Evolutionary conservation across 1,284 basidiomycete species (phyloP).

Genomic region (Marasmius sp.): DNA sequence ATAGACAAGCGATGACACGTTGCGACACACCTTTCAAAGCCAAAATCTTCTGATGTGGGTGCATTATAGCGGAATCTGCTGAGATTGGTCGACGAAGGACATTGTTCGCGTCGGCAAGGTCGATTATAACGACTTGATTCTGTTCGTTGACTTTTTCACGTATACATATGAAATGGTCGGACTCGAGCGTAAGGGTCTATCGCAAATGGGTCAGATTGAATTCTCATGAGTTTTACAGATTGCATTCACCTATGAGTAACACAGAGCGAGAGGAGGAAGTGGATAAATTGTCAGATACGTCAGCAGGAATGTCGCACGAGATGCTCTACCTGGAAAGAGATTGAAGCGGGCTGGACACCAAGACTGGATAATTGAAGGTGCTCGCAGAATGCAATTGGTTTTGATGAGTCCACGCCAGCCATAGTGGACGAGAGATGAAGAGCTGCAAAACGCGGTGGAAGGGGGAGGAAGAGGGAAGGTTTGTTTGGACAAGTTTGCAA

Average conservation of each 20-base stretch:
- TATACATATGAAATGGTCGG: constrained; percentile 95
- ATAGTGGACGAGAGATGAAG: constrained; percentile 22
- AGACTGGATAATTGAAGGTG: constrained; percentile 93
- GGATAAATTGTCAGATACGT: constrained; percentile 4
- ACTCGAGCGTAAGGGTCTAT: constrained; percentile 90
- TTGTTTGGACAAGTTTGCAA: background rate
- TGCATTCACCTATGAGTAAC: background rate
- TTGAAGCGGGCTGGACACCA: constrained; percentile 94
- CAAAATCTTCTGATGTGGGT: constrained; percentile 95
- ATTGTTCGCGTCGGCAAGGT: constrained; percentile 94
- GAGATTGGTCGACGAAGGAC: constrained; percentile 95
- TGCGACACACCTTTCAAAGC: constrained; percentile 81
- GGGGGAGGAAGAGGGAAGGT: background rate
- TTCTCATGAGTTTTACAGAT: constrained; percentile 18
- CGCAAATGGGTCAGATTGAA: constrained; percentile 4
- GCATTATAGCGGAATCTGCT: constrained; percentile 98
- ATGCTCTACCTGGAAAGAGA: constrained; percentile 87
- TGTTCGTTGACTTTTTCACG: constrained; percentile 88
- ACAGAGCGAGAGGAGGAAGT: background rate
- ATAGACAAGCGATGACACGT: constrained; percentile 10
- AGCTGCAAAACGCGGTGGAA: constrained; percentile 2
- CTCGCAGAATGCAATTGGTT: constrained; percentile 83
- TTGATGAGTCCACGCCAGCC: constrained; percentile 50
- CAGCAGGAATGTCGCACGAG: constrained; percentile 9
- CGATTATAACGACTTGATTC: constrained; percentile 97